Evolutionary conservation across 1,139 yeast genomes (phyloP).

Genomic region (Nakaseomyces sp.): DNA sequence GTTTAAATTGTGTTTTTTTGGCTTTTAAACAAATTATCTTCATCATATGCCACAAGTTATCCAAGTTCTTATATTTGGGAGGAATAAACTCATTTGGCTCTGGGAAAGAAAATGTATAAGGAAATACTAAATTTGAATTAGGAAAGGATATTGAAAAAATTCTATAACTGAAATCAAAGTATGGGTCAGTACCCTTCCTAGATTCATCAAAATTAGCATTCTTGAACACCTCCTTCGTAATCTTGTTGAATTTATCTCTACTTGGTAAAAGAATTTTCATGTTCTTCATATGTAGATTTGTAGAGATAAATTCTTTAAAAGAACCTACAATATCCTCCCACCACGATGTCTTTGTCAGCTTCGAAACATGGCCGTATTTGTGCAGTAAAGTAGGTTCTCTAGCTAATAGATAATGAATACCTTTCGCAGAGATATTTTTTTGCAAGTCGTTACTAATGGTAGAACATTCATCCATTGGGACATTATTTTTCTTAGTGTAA

Average conservation of each 20-base stretch:
- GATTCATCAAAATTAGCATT: neutral
- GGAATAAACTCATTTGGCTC: slow-evolving; percentile 27
- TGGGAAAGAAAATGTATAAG: slow-evolving; percentile 13
- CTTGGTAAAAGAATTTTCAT: slow-evolving; percentile 22
- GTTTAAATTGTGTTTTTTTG: slow-evolving; percentile 29
- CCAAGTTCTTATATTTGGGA: slow-evolving; percentile 23
- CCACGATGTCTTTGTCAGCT: neutral
- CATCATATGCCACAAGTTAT: slow-evolving; percentile 22
- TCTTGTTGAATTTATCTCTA: slow-evolving; percentile 4
- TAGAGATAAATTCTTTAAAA: neutral
- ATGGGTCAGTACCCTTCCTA: neutral
- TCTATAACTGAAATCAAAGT: neutral
- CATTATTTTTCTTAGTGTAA: slow-evolving; percentile 31
- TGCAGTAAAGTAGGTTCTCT: neutral
- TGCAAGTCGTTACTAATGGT: slow-evolving; percentile 33
- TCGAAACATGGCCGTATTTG: neutral
- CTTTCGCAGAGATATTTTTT: slow-evolving; percentile 23
- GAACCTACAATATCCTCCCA: neutral
- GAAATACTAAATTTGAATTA: neutral
- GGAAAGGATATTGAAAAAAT: neutral
- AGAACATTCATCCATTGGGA: slow-evolving; percentile 42
- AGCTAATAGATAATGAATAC: neutral
- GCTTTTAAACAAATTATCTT: slow-evolving; percentile 26
- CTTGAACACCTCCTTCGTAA: neutral
- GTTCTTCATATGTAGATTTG: slow-evolving; percentile 22